phyloP scores from a whole-genome alignment of 139 green algal genomes.

The Chlorella vulgaris region DNA sequence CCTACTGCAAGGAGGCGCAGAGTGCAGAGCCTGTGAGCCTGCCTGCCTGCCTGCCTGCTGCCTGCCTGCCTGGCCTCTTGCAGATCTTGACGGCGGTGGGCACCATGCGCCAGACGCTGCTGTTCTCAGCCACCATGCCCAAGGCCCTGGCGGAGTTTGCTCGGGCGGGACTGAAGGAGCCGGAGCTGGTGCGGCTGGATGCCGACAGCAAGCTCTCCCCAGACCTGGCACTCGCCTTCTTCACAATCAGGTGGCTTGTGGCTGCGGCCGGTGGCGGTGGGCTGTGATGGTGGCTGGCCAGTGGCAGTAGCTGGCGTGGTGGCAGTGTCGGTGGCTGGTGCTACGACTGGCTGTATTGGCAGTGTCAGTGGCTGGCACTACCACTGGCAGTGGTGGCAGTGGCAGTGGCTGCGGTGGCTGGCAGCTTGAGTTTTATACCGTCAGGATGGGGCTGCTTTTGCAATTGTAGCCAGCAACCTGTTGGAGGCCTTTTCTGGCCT shows the following conservation, averaged over 20 bases:
- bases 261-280: background rate
- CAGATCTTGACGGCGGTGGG: constrained; percentile 79
- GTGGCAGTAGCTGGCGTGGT: no score
- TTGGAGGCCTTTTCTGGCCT: no score
- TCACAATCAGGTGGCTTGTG: constrained; percentile 66
- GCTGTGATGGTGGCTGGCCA: background rate
- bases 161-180: constrained; percentile 77
- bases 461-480: no score
- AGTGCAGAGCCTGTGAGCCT: no score
- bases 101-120: constrained; percentile 85
- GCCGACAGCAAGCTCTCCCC: constrained; percentile 87
- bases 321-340: no score
- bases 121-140: constrained; percentile 97
- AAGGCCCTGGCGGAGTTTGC: constrained; percentile 94
- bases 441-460: no score
- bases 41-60: no score
- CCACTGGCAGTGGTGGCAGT: no score
- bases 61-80: background rate
- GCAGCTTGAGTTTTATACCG: no score
- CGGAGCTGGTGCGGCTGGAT: constrained; percentile 89
- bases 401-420: no score
- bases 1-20: no score
- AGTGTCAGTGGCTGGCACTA: no score
- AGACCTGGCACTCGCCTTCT: constrained; percentile 85
- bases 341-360: background rate